Percentiles rank a stretch among this genome's conserved stretches.
These are phyloP conservation scores for Hemileccinum impolitum DNA, from an alignment of 768 basidiomycete genomes.

Conservation along the genomic window DNA sequence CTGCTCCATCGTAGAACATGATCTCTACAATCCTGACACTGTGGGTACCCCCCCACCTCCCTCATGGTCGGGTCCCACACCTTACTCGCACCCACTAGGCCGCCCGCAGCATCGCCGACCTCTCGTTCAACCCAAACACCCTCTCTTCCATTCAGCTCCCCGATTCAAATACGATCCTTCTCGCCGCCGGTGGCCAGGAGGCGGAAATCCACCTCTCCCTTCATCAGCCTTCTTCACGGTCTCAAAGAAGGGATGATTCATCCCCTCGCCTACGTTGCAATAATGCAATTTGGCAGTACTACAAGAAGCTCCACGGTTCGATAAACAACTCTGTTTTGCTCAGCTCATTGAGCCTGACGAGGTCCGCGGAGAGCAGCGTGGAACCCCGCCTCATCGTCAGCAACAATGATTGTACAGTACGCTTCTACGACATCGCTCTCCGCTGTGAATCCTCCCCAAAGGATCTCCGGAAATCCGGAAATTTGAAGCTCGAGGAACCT, in stretches of 20 bases:
- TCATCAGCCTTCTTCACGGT: slow-evolving; percentile 31
- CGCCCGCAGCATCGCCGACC: slow-evolving; percentile 48
- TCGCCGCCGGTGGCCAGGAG: slow-evolving; percentile 75
- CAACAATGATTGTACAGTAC: slow-evolving; percentile 83
- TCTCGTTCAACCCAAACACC: slow-evolving; percentile 61
- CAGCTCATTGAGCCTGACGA: slow-evolving; percentile 58
- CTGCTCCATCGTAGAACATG: slow-evolving; percentile 56
- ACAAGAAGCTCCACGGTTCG: slow-evolving; percentile 53
- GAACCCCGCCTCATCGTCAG: slow-evolving; percentile 79
- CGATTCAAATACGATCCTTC: slow-evolving; percentile 50
- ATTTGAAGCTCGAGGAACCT: slow-evolving; percentile 59
- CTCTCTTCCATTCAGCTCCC: slow-evolving; percentile 54
- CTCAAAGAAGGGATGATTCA: slow-evolving; percentile 14
- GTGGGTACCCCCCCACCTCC: slow-evolving; percentile 35
- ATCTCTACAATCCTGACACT: slow-evolving; percentile 44
- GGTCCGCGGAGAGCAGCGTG: slow-evolving; percentile 57
- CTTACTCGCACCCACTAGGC: slow-evolving; percentile 30
- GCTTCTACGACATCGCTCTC: slow-evolving; percentile 73
- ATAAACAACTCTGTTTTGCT: slow-evolving; percentile 82
- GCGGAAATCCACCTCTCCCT: slow-evolving; percentile 68
- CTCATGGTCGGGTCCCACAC: slow-evolving; percentile 14
- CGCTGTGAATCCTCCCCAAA: slow-evolving; percentile 42
- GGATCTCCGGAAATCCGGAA: slow-evolving; percentile 48
- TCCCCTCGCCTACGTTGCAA: slow-evolving; percentile 10
- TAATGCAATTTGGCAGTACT: slow-evolving; percentile 49